Evolutionary conservation across 768 basidiomycete genomes (phyloP).

Genomic region (Chalciporus sphaerocephalus): DNA sequence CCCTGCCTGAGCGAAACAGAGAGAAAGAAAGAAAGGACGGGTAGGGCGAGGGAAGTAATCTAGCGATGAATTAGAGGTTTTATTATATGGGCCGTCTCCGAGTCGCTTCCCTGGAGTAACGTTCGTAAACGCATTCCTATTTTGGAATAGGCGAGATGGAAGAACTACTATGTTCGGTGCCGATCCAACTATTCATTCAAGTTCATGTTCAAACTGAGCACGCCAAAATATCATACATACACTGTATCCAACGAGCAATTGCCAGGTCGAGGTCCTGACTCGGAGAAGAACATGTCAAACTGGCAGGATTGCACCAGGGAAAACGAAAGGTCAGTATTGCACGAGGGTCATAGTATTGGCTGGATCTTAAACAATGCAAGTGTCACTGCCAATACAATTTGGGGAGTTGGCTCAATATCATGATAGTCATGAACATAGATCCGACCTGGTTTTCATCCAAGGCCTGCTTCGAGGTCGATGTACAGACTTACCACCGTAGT

Average conservation of each 20-base stretch:
- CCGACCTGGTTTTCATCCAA: no score
- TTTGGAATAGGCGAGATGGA: constrained; percentile 11
- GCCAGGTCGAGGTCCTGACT: background rate
- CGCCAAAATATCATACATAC: background rate
- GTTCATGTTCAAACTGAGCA: background rate
- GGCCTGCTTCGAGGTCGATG: no score
- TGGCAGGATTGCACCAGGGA: background rate
- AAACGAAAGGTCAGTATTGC: background rate
- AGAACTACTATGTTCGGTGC: background rate
- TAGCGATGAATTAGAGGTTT: constrained; percentile 3
- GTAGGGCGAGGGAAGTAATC: constrained; percentile 19
- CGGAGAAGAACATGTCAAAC: background rate
- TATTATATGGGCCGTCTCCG: background rate
- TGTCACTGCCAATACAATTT: no score
- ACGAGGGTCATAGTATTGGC: no score
- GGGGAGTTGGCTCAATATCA: no score
- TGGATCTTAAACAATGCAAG: no score
- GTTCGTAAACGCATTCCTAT: constrained; percentile 33
- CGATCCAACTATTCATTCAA: no score
- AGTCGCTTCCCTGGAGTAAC: constrained; percentile 6
- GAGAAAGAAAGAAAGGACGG: constrained; percentile 3
- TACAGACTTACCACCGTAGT: no score
- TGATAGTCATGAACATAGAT: no score
- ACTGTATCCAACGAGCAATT: background rate
- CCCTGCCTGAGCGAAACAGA: constrained; percentile 2